phyloP scores from a whole-genome alignment of 495 filamentous ascomycete genomes.

The Talaromyces adpressus region DNA sequence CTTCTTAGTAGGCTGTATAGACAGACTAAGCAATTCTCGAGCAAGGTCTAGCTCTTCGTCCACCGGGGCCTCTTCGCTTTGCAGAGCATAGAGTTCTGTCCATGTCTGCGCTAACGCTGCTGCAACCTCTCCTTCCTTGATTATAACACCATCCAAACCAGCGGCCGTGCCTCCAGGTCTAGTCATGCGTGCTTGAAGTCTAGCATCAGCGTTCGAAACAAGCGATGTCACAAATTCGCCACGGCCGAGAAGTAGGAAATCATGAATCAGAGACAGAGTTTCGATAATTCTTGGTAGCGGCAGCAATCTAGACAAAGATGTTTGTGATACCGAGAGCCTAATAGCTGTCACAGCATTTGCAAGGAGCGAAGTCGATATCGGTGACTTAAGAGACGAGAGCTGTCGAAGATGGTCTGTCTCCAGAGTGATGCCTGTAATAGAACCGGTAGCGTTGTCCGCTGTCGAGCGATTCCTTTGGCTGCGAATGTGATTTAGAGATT shows the following conservation, averaged over 20 bases:
- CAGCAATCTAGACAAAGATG: constrained; percentile 70
- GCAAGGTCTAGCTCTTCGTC: constrained; percentile 76
- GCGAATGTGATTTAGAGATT: constrained; percentile 75
- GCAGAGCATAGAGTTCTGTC: constrained; percentile 66
- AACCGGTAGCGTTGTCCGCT: constrained; percentile 26
- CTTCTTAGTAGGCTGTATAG: constrained; percentile 33
- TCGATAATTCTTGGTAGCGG: constrained; percentile 70
- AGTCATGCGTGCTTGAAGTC: constrained; percentile 14
- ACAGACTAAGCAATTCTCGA: constrained; percentile 65
- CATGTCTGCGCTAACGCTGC: constrained; percentile 68
- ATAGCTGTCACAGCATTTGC: constrained; percentile 67
- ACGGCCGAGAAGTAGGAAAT: constrained; percentile 79
- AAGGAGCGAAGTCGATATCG: constrained; percentile 63
- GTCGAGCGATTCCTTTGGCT: constrained; percentile 34
- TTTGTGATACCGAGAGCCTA: constrained; percentile 72
- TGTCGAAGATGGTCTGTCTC: constrained; percentile 65
- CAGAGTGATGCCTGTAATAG: constrained; percentile 53
- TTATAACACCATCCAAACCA: constrained; percentile 47
- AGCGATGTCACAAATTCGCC: constrained; percentile 88
- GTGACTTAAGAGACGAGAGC: constrained; percentile 63
- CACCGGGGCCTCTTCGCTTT: constrained; percentile 64
- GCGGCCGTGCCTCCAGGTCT: constrained; percentile 18
- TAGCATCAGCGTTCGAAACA: constrained; percentile 68
- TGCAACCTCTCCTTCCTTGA: constrained; percentile 83
- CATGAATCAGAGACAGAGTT: constrained; percentile 66